Conservation (phyloP, 371 early-diverging fungal species). For the Parasitella parasitica region DNA sequence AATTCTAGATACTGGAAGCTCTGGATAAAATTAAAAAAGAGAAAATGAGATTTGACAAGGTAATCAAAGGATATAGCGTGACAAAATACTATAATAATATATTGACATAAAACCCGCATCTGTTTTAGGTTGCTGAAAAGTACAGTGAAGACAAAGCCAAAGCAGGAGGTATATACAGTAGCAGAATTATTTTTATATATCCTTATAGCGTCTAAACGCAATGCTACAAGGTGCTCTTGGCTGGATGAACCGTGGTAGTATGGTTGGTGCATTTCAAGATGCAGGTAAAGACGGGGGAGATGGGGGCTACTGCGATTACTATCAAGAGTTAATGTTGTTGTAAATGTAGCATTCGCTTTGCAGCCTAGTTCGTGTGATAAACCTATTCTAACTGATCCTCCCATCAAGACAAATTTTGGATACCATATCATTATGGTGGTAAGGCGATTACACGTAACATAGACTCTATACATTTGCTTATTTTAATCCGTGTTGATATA, state of each 20-base stretch:
- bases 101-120: not conserved
- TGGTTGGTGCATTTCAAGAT: constrained; percentile 92
- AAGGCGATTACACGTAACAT: no score
- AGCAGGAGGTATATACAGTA: constrained; percentile 48
- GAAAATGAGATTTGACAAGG: constrained; percentile 62
- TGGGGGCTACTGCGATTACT: not conserved
- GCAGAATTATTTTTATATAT: no score
- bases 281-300: constrained; percentile 46
- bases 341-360: constrained; percentile 70
- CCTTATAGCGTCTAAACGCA: not conserved
- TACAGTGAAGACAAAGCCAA: constrained; percentile 92
- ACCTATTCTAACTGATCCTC: constrained; percentile 77
- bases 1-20: constrained; percentile 52
- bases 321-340: no score
- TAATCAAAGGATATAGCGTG: no score
- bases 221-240: constrained; percentile 58
- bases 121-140: constrained; percentile 67
- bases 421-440: constrained; percentile 92
- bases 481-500: not conserved
- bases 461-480: no score
- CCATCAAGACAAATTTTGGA: constrained; percentile 61
- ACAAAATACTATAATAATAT: not conserved
- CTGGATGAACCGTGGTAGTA: constrained; percentile 85
- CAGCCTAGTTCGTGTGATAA: constrained; percentile 70
- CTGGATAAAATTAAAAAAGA: constrained; percentile 59